Percentiles rank a stretch among this genome's conserved stretches.
Evolutionary conservation across 2,329 filamentous ascomycete species (phyloP).

Genomic region (Penicillium polonicum): DNA sequence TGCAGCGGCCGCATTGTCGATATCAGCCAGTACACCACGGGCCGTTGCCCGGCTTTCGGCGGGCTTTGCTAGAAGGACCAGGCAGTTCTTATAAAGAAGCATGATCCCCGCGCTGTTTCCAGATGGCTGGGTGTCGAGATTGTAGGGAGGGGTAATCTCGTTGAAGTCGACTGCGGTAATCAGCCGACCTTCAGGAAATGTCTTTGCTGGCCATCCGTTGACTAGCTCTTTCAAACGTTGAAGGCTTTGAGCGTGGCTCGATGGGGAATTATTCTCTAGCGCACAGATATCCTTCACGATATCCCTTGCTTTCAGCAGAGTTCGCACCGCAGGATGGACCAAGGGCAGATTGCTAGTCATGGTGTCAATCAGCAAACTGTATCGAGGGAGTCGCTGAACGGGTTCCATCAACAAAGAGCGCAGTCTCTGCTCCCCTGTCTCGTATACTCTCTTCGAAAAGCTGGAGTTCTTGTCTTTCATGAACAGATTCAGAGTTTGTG

Average conservation of each 20-base stretch:
- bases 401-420: conserved; percentile 94
- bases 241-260: conserved; percentile 70
- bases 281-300: conserved; percentile 96
- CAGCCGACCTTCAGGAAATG: conserved; percentile 73
- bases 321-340: conserved; percentile 77
- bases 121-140: conserved; percentile 43
- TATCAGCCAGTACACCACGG: conserved; percentile 75
- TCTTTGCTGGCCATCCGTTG: conserved; percentile 70
- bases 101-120: conserved; percentile 65
- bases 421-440: conserved; percentile 84
- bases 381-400: conserved; percentile 88
- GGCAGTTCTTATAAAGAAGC: conserved; percentile 77
- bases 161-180: conserved; percentile 78
- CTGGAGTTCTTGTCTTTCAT: conserved; percentile 74
- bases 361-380: conserved; percentile 94
- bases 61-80: conserved; percentile 74
- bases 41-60: conserved; percentile 64
- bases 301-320: conserved; percentile 83
- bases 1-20: conserved; percentile 74
- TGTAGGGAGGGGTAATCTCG: conserved; percentile 73
- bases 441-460: conserved; percentile 75
- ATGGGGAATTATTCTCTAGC: conserved; percentile 68
- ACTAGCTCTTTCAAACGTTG: conserved; percentile 74
- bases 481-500: conserved; percentile 74
- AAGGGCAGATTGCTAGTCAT: conserved; percentile 84